Base-by-base conservation (phyloP, 1,139 yeast genomes). In the Debaryomyces robertsiae region DNA sequence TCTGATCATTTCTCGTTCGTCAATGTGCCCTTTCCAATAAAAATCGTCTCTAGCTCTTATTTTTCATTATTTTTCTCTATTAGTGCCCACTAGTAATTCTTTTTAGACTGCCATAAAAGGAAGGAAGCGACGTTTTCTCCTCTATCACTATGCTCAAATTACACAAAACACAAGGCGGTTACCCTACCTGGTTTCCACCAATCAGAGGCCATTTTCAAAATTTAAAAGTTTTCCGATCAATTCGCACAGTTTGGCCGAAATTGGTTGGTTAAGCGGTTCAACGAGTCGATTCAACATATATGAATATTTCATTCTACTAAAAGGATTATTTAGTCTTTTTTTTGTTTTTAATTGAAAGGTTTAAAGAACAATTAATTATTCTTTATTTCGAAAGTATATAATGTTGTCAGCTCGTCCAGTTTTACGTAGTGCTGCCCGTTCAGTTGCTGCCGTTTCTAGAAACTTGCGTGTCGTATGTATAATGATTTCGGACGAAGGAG, bases 381-480 rank as follows among this genome's bases (percentile, higher is more conserved):
- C 48, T 45, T 45, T 45, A 38, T 36, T 37, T 36, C 33, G 30
- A 42, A 39, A 40, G 43, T 41, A 41, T 36, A 57, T 49, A 54
- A 84, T 84, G 91, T 84, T 84, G 79, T 81, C 90, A 67, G 79
- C 82, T 66, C 88, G 91, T 80, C 79, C 87, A 70, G 81, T 81
- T 74, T 76, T 83, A 71, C 86, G 90, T 77, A 78, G 85, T 67
- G 88, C 88, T 68, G 80, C 84, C 65, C 83, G 88, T 76, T 77
- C 87, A 63, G 82, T 82, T 65, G 76, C 81, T 66, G 79, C 82
- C 67, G 83, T 78, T 64, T 80, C 82, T 53, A 72, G 77, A 70
- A 62, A 73, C 53, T 65, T 71, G 75, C 81, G 84, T 73, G 75
- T 81, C 66, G 85, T 81, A 78, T 73, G 86, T 80, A 68, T 64